Evolutionary conservation across 768 basidiomycete genomes (phyloP).

Genomic region (Peribolospora kevripleyi): DNA sequence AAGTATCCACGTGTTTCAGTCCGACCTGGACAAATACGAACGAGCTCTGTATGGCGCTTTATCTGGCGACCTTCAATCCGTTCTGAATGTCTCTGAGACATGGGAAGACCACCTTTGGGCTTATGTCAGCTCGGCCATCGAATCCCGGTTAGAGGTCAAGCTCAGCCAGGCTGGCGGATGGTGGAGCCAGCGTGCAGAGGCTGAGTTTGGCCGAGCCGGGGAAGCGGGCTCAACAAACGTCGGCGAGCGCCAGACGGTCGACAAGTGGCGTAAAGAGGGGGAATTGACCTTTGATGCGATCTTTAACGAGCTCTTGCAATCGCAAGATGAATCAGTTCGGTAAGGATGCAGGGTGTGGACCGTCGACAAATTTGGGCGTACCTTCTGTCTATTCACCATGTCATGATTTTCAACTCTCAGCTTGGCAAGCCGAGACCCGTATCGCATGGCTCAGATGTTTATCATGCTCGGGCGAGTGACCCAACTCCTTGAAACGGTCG

Average conservation of each 20-base stretch:
- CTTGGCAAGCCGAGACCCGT: constrained; percentile 42
- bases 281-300: no score
- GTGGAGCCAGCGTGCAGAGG: constrained; percentile 39
- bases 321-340: no score
- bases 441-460: constrained; percentile 56
- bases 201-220: constrained; percentile 34
- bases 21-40: constrained; percentile 40
- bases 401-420: constrained; percentile 10
- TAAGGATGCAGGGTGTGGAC: no score
- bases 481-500: background rate
- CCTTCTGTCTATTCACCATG: no score
- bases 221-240: background rate
- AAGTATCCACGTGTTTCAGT: constrained; percentile 18
- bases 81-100: constrained; percentile 47
- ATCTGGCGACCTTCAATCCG: constrained; percentile 37
- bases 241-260: no score
- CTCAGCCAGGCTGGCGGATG: constrained; percentile 43
- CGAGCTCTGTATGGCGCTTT: constrained; percentile 73
- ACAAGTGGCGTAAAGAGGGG: no score
- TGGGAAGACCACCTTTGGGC: constrained; percentile 98
- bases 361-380: no score
- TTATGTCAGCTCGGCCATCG: constrained; percentile 51
- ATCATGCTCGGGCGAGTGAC: constrained; percentile 38
- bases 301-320: no score
- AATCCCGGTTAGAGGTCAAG: constrained; percentile 49